Base-by-base conservation (phyloP, 371 early-diverging fungal genomes). In the Mortierella sp. region DNA sequence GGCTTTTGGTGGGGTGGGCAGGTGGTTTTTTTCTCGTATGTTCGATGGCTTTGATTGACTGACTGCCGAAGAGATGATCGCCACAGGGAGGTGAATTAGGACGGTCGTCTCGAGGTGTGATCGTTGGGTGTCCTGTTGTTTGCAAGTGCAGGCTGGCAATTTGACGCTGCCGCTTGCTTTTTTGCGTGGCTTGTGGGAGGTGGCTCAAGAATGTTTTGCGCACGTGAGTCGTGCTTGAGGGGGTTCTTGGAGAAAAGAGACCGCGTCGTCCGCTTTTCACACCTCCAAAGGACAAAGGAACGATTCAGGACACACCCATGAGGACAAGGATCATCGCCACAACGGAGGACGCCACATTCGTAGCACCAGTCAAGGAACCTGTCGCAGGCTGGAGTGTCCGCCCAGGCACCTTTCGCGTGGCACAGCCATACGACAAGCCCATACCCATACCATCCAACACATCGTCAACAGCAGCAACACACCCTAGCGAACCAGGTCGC, bases 401-500 rank as follows among this genome's bases (percentile, higher is more conserved):
- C 19, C 78, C 85, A 46, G 85, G 85, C 19, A 84, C 85, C 10
- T 80, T 84, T 43, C 81, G 81, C 4, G 85, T 84, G 1, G 71
- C 81, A 3, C 59, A 64, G 43, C 81, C 85, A 0, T 84, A 84
- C 59, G 84, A 83, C 64, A 69, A 46, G 21, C 26, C 64, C 57
- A 1, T 24, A 5, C 26, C 64, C 57, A 1, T 24, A 5, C 28
- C 14, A 19, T 21, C 51, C 14, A 43, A 4, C 8, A 16, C 48
- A 26, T 24, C 14, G 0, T 51, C 59, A 46, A 16, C 57, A 9
- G 9, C 50, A 14, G 50, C 34, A 61, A 19, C 37, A 61, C 28
- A 59, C 13, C 14, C 31, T 16, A 14, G 4, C 59, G 37, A 34
- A 34, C 31, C 8, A 31, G 34, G 19, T 40, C 72, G 54, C 14